Base-by-base conservation (phyloP, 139 green algal species). In the Chlamydomonas urium region DNA sequence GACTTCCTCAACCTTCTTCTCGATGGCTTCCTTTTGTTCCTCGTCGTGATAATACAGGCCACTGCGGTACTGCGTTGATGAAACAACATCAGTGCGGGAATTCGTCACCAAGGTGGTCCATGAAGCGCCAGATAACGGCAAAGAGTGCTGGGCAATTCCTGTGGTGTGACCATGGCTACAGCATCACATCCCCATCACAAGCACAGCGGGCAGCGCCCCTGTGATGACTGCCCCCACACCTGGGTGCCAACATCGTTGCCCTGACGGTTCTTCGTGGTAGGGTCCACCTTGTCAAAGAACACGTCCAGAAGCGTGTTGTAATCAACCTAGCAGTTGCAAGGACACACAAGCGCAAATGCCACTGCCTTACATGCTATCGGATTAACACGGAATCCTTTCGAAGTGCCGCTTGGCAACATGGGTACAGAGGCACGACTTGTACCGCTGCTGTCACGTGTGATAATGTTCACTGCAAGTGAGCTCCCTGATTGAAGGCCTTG, bases 171-270 rank as follows among this genome's bases (percentile, higher is more conserved):
- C 21, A 63, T 14, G 21, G 53, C 10, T 17, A 32, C 53, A 32
- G 21, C 5, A 6, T 34, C 53, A 53, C 24, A 63, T 32, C 21
- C 23, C 10, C 53, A 63, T 31, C 53, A 29, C 53, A 63, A 63
- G 21, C n/a, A 35, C 23, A 63, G 5, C 10, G 5, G 6, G 10
- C 14, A 17, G 5, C 53, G 14, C 23, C 53, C 33, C 32, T 14
- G 19, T 69, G 58, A 47, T n/a, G 5, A 69, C 61, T 38, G 68
- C 35, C 34, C 65, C 38, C 83, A 57, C 75, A 96, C 96, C 83
- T 97, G 91, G 0, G 84, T 89, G 58, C 91, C 91, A 0, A 81
- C 60, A 63, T 97, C 91, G 38, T 71, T 77, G 57, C 91, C 91
- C 72, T 92, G 90, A 21, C 83, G 69, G 78, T 97, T 93, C 4